These are phyloP conservation scores for Phytopythium sindhum DNA, from an alignment of 352 stramenopile genomes.

Conservation along the genomic window DNA sequence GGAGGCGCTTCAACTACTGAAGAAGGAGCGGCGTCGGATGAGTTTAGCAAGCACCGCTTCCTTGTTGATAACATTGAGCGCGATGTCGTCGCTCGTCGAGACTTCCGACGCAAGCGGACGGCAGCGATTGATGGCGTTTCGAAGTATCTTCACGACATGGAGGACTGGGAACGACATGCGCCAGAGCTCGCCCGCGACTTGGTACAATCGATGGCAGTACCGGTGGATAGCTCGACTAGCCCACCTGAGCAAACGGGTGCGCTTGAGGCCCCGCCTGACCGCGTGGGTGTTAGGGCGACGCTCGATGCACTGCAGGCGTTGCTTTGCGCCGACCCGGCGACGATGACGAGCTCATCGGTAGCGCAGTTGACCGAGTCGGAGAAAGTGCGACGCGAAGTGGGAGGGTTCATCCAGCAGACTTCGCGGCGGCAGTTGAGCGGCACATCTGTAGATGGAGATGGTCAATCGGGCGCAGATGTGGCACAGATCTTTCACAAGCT, in stretches of 20 bases:
- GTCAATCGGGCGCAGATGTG: not conserved
- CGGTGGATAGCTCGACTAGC: constrained; percentile 5
- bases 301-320: constrained; percentile 36
- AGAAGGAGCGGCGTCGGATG: not conserved
- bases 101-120: constrained; percentile 12
- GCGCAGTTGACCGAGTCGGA: constrained; percentile 42
- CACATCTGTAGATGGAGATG: not conserved
- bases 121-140: constrained; percentile 9
- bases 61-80: constrained; percentile 43
- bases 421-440: constrained; percentile 31
- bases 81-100: constrained; percentile 21
- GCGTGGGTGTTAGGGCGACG: constrained; percentile 16
- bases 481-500: constrained; percentile 29
- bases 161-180: constrained; percentile 32
- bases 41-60: constrained; percentile 22
- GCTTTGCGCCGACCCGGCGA: constrained; percentile 36
- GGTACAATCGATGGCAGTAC: constrained; percentile 31
- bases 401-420: constrained; percentile 40
- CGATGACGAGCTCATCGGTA: constrained; percentile 50
- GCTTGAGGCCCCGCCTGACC: constrained; percentile 18
- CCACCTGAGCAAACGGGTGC: constrained; percentile 18
- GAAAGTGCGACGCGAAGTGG: constrained; percentile 52
- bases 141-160: constrained; percentile 26
- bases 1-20: not conserved
- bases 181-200: constrained; percentile 26